Evolutionary conservation across 2,329 filamentous ascomycete species (phyloP).

Genomic region (Talaromyces islandicus): DNA sequence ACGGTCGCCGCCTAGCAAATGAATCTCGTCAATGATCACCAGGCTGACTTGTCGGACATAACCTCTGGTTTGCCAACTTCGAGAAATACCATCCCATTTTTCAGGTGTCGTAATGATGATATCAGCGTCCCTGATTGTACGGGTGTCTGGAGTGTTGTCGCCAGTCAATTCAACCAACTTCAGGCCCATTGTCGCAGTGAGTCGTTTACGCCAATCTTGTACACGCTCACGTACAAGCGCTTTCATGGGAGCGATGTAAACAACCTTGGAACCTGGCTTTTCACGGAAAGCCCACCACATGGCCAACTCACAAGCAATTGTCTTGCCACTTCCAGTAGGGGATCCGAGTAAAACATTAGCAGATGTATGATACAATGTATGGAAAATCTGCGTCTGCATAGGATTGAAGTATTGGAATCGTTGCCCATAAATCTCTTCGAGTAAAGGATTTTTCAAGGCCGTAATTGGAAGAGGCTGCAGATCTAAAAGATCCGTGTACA

Average conservation of each 20-base stretch:
- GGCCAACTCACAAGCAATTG: conserved; percentile 87
- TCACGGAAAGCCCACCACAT: conserved; percentile 99
- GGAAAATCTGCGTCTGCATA: conserved; percentile 99
- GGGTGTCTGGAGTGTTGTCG: conserved; percentile 95
- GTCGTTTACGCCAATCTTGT: conserved; percentile 81
- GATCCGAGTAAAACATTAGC: conserved; percentile 92
- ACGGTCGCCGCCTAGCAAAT: conserved; percentile 90
- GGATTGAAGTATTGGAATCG: conserved; percentile 97
- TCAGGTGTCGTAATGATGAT: conserved; percentile 99
- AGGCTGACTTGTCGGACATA: conserved; percentile 93
- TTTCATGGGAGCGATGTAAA: conserved; percentile 99
- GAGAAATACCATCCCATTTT: conserved; percentile 99
- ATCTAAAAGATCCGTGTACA: conserved; percentile 90
- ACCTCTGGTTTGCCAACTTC: conserved; percentile 95
- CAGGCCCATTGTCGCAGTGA: conserved; percentile 76
- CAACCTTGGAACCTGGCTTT: conserved; percentile 89
- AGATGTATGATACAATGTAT: conserved; percentile 86
- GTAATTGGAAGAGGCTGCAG: conserved; percentile 82
- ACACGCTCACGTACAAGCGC: conserved; percentile 94
- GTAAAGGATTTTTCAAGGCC: conserved; percentile 75
- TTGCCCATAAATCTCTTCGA: conserved; percentile 84
- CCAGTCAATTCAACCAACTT: conserved; percentile 93
- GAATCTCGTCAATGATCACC: conserved; percentile 98
- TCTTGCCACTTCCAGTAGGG: conserved; percentile 95
- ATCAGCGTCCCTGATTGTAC: conserved; percentile 90